Base-by-base conservation (phyloP, 345 rosid genomes). In the Pseudoturritis turrita region DNA sequence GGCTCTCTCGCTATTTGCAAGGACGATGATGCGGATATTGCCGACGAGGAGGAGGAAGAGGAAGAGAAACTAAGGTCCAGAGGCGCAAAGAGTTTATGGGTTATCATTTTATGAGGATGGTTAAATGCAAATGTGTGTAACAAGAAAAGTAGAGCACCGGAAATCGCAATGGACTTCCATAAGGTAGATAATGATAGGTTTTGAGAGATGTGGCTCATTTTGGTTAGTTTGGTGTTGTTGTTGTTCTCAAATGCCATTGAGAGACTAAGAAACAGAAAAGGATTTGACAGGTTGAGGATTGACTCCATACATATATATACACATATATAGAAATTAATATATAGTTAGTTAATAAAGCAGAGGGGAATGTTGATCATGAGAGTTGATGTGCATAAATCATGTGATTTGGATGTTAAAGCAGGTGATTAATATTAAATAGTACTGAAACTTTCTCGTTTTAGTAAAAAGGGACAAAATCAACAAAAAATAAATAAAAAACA, bases 211-310 rank as follows among this genome's bases (percentile, higher is more conserved):
- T 70, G 79, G 29, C 39, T 70, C 53, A 76, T 0, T 62, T 76
- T 76, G 57, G 44, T 37, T 61, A 43, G 40, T 43, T 61, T 75
- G n/a, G 58, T 68, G 50, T 12, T 40, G 72, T 13, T 70, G 5
- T 17, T 36, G 37, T 58, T 45, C 14, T 68, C 75, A 69, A 47
- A 76, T 76, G 79, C 65, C 79, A 76, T 76, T 63, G 66, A 37
- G 49, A 74, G 29, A 57, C 66, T 47, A 6, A 37, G 9, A 56
- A 28, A 39, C 43, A 66, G 37, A 29, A 9, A 49, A 28, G 6
- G 71, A 39, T 31, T 31, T 41, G 73, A 6, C 51, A 33, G 33
- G 33, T 15, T 4, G n/a, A 49, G 1, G 17, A 25, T 26, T 13
- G 26, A 21, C 1, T 74, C 41, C 19, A 57, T 57, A 49, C 25